phyloP scores from a whole-genome alignment of 2,329 filamentous ascomycete species.

The Mariannaea elegans region DNA sequence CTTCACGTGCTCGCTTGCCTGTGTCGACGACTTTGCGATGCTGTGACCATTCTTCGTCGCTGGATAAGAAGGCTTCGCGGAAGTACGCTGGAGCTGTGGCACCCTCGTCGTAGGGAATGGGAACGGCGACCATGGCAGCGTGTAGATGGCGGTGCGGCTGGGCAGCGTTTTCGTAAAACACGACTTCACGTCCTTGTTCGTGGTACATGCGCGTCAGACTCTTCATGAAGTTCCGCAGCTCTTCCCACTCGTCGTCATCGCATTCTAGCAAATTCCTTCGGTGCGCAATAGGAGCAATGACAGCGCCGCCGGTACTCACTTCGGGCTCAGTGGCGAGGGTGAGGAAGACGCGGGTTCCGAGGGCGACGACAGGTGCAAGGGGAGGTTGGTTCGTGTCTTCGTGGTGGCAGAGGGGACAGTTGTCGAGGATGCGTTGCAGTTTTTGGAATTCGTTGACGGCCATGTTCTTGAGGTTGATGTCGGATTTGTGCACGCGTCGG shows the following conservation, averaged over 20 bases:
- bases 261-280: constrained; percentile 93
- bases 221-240: constrained; percentile 99
- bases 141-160: constrained; percentile 80
- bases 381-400: constrained; percentile 81
- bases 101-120: constrained; percentile 89
- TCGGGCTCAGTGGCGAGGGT: constrained; percentile 92
- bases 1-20: constrained; percentile 65
- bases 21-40: constrained; percentile 97
- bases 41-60: constrained; percentile 94
- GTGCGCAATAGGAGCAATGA: constrained; percentile 90
- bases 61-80: constrained; percentile 86
- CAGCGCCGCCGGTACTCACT: constrained; percentile 81
- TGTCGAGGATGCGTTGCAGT: constrained; percentile 85
- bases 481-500: constrained; percentile 85
- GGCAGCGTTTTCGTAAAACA: constrained; percentile 98
- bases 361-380: constrained; percentile 83
- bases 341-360: constrained; percentile 86
- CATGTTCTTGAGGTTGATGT: constrained; percentile 85
- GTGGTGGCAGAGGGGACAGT: constrained; percentile 90
- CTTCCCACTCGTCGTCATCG: constrained; percentile 99
- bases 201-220: constrained; percentile 93
- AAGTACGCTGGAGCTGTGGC: constrained; percentile 95
- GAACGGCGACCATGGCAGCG: constrained; percentile 85
- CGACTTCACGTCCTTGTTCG: constrained; percentile 87
- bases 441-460: constrained; percentile 91